Percentiles rank a stretch among this genome's conserved stretches.
These are phyloP conservation scores for Triticum aestivum DNA, from an alignment of 176 grass and related monocot genomes.

Conservation along the genomic window IWGSC_CS_RefSeq_v2.1 NC_057796.1:385105501-385106000, in stretches of 20 bases:
- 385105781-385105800: background rate
- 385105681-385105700: slow-evolving; percentile 97
- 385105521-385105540: slow-evolving; percentile 1
- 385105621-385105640: slow-evolving; percentile 38
- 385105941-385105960: slow-evolving; percentile 52
- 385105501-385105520: slow-evolving; percentile 39
- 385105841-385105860: too few relatives aligned
- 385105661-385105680: slow-evolving; percentile 76
- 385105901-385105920: background rate
- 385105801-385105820: too few relatives aligned
- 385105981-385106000: slow-evolving; percentile 60
- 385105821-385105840: too few relatives aligned
- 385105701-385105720: slow-evolving; percentile 82
- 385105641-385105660: background rate
- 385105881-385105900: too few relatives aligned
- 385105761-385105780: slow-evolving; percentile 81
- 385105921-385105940: slow-evolving; percentile 84
- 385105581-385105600: too few relatives aligned
- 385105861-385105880: too few relatives aligned
- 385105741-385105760: slow-evolving; percentile 59
- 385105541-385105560: too few relatives aligned
- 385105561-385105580: too few relatives aligned
- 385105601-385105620: too few relatives aligned
- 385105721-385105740: slow-evolving; percentile 75
- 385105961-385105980: slow-evolving; percentile 68